Conservation (phyloP, 228 moss, liverwort and hornwort species). For the Sphagnum magellanicum region DNA sequence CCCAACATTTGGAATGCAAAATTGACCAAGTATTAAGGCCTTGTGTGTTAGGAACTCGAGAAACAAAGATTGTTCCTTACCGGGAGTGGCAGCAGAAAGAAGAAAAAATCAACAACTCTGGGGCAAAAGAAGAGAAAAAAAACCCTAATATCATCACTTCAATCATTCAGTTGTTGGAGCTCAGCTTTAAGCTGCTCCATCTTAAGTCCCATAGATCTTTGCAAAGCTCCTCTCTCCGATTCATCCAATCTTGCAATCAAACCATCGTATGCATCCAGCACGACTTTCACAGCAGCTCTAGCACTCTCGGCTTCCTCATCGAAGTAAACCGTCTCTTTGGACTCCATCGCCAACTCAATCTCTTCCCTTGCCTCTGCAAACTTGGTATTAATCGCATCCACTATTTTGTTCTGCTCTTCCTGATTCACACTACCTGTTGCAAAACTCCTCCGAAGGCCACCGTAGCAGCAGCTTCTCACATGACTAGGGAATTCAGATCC, state of each 20-base stretch:
- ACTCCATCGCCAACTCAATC: constrained; percentile 58
- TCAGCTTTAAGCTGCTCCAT: constrained; percentile 71
- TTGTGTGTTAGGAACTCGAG: too few relatives aligned
- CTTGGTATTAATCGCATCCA: constrained; percentile 61
- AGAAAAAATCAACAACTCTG: too few relatives aligned
- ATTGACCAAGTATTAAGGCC: too few relatives aligned
- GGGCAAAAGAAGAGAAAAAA: neutral
- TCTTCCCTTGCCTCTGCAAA: constrained; percentile 64
- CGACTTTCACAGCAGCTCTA: constrained; percentile 47
- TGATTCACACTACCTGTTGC: constrained; percentile 38
- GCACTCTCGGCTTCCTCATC: constrained; percentile 53
- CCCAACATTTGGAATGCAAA: too few relatives aligned
- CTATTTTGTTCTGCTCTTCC: constrained; percentile 46
- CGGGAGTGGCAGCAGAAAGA: too few relatives aligned
- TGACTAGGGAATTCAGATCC: too few relatives aligned
- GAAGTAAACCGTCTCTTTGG: constrained; percentile 64
- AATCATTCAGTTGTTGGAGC: constrained; percentile 53
- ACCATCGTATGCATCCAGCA: constrained; percentile 32
- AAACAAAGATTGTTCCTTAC: too few relatives aligned
- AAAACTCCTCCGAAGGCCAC: constrained; percentile 12
- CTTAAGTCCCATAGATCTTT: constrained; percentile 66
- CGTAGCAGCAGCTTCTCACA: too few relatives aligned
- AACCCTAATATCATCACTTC: neutral
- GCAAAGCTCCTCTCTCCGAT: constrained; percentile 40
- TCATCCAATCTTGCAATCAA: constrained; percentile 44